Conservation (phyloP, 2,329 filamentous ascomycete genomes). For the Davidsoniella eucalypti region DNA sequence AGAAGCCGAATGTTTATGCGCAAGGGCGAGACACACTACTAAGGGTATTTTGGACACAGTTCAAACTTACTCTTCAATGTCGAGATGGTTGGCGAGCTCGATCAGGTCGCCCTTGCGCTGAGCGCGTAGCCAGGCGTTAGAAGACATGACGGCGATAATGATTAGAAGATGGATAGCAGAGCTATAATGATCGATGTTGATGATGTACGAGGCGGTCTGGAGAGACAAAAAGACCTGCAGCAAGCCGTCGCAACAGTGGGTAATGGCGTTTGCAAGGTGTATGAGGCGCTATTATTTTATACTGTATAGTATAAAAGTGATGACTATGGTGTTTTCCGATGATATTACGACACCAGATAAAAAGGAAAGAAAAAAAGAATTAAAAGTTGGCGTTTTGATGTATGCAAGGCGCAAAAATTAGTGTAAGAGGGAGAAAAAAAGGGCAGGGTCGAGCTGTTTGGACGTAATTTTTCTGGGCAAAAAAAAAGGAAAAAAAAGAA, state of each 20-base stretch:
- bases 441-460: not conserved
- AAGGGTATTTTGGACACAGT: not conserved
- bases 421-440: not conserved
- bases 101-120: slow-evolving; percentile 71
- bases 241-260: no score
- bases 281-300: no score
- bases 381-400: not conserved
- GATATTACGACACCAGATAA: not conserved
- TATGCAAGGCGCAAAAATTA: slow-evolving; percentile 1
- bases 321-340: no score
- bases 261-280: no score
- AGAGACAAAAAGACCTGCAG: no score
- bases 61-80: slow-evolving; percentile 52
- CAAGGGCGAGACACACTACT: no score
- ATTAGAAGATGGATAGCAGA: not conserved
- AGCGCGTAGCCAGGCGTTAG: slow-evolving; percentile 57
- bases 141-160: slow-evolving; percentile 33
- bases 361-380: slow-evolving; percentile 4
- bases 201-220: not conserved
- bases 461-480: not conserved
- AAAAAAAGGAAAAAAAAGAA: not conserved
- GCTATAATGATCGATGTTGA: not conserved
- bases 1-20: no score
- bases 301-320: no score
- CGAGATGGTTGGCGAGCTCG: slow-evolving; percentile 55